Conservation (phyloP, 2,329 filamentous ascomycete genomes). For the Colletotrichum sublineola region DNA sequence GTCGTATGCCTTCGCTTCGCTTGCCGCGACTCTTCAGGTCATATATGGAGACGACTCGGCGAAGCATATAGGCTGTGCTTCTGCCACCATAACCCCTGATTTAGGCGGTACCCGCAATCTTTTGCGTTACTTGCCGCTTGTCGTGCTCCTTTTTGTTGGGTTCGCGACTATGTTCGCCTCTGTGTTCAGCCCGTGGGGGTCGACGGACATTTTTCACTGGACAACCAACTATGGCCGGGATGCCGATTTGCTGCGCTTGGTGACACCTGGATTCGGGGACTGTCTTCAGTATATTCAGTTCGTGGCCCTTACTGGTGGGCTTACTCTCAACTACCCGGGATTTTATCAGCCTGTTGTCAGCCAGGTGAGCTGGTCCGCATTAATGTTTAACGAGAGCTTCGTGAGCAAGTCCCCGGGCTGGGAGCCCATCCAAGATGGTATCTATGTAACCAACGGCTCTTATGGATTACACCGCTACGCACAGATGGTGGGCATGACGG, state of each 20-base stretch:
- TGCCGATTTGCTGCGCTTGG: constrained; percentile 88
- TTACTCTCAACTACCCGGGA: constrained; percentile 90
- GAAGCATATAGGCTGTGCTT: constrained; percentile 82
- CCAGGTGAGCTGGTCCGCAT: constrained; percentile 86
- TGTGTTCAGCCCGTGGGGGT: constrained; percentile 94
- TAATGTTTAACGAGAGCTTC: constrained; percentile 95
- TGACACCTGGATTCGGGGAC: constrained; percentile 96
- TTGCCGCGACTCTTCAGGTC: constrained; percentile 79
- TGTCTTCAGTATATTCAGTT: constrained; percentile 98
- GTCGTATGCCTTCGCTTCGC: constrained; percentile 88
- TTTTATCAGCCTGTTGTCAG: constrained; percentile 94
- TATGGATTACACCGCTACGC: constrained; percentile 85
- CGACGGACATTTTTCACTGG: constrained; percentile 91
- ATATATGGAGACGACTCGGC: constrained; percentile 77
- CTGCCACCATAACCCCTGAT: constrained; percentile 85
- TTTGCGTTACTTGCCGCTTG: constrained; percentile 81
- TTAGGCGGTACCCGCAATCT: constrained; percentile 79
- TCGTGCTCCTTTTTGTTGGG: constrained; percentile 83
- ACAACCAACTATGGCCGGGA: constrained; percentile 98
- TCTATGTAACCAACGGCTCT: constrained; percentile 84
- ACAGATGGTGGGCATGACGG: constrained; percentile 84
- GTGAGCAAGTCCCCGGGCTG: constrained; percentile 76
- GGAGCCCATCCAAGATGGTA: constrained; percentile 80
- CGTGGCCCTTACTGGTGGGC: constrained; percentile 84
- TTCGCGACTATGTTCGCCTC: constrained; percentile 86